Evolutionary conservation across 805 yeast genomes (phyloP), one percentile per base, ranked within the genome.

Genomic region (Starmerella potacharoeniae): DNA sequence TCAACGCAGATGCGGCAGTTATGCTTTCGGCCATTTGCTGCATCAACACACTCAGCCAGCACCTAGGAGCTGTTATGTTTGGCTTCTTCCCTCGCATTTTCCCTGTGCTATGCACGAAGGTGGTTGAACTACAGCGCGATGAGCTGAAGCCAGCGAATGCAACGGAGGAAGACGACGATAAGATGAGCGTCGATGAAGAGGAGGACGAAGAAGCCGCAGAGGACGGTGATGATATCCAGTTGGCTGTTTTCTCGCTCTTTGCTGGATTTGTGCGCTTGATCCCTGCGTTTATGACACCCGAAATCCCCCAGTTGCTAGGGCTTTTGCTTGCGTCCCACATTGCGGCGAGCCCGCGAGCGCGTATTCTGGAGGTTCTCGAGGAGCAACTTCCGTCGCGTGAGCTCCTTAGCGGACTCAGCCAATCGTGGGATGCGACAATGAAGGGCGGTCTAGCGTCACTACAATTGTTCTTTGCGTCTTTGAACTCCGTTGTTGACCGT

Each of bases 61-160:
- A 81, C 29, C 69, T 90, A 47, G 98, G 98, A 52, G 90, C 95
- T 17, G 86, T 88, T 65, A 76, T 83, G 59, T 83, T 93, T 65
- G 90, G 95, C 6, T 79, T 76, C 65, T 86, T 89, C 75, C 87
- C 97, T 35, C 83, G 82, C 68, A 82, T 90, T 65, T 79, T 93
- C 58, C 87, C 89, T 14, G 86, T 88, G 13, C 73, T 86, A 10
- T 74, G 88, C 53, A 71, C 73, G 31, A 75, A 86, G 40, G 84
- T 51, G 11, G 49, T 31, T 8, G 11, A 17, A 10, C 43, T 48
- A 10, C 56, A 55, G 34, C 30, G 16, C 11, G 10, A 13, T 4
- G 14, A 16, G 6, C 11, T 6, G 30, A 22, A 5, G 8, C 8
- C 11, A 7, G 31, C 8, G 49, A 8, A 2, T 30, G 8, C n/a